phyloP scores from a whole-genome alignment of 2,329 filamentous ascomycete genomes.

The Talaromyces sp. region DNA sequence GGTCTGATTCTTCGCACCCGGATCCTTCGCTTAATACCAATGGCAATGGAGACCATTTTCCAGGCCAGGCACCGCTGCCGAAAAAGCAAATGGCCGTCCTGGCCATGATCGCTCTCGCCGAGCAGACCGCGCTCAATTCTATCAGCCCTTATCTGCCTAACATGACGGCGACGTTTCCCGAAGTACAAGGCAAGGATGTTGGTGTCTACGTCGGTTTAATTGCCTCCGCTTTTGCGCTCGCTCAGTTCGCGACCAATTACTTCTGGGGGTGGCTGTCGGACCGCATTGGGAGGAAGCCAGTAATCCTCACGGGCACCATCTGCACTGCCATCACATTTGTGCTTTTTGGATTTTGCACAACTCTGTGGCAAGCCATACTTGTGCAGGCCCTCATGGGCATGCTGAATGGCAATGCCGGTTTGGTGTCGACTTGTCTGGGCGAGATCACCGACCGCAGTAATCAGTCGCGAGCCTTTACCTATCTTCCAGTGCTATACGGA shows the following conservation, averaged over 20 bases:
- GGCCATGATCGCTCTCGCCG: slow-evolving; percentile 81
- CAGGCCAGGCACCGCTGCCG: slow-evolving; percentile 65
- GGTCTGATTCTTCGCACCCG: slow-evolving; percentile 32
- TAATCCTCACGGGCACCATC: slow-evolving; percentile 76
- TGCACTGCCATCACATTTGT: slow-evolving; percentile 76
- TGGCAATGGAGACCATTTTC: slow-evolving; percentile 17
- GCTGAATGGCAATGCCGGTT: slow-evolving; percentile 89
- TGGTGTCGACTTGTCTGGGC: slow-evolving; percentile 88
- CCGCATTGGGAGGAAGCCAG: slow-evolving; percentile 72
- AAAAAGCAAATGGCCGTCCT: slow-evolving; percentile 76
- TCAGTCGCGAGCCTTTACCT: slow-evolving; percentile 88
- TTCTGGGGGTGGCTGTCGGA: slow-evolving; percentile 85
- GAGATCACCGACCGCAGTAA: slow-evolving; percentile 95
- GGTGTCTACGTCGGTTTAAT: slow-evolving; percentile 88
- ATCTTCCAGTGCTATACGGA: slow-evolving; percentile 93
- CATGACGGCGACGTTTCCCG: slow-evolving; percentile 83
- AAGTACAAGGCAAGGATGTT: slow-evolving; percentile 64
- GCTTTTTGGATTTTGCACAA: slow-evolving; percentile 79
- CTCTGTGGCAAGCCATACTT: slow-evolving; percentile 75
- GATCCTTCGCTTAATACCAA: slow-evolving; percentile 21
- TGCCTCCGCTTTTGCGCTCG: slow-evolving; percentile 84
- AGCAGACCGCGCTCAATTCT: slow-evolving; percentile 95
- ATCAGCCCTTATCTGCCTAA: slow-evolving; percentile 92
- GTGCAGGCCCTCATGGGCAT: slow-evolving; percentile 89
- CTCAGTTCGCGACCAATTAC: slow-evolving; percentile 89